Evolutionary conservation across 1,284 basidiomycete genomes (phyloP), one percentile per base, ranked within the genome.

Genomic region (Psilocybe mexicana): DNA sequence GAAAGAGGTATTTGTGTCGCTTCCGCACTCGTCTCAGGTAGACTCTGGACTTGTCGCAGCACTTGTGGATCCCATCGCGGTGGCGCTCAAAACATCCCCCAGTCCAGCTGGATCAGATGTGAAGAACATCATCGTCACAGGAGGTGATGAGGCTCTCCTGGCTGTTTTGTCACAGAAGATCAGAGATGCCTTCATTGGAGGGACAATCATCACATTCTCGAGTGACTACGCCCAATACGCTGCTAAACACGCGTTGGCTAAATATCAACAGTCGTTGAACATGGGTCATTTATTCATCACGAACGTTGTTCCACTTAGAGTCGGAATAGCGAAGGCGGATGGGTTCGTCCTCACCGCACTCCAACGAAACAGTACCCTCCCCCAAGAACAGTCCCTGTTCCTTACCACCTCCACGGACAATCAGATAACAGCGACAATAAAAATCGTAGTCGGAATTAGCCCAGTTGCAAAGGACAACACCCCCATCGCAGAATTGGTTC

Each of bases 381-480:
- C 48, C 14, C 35, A 38, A 14, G 36, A 40, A 11, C 18, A 54
- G 30, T 23, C 28, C 10, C 3, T 54, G 8, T 23, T 36, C 1
- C 24, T 54, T 18, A 54, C 52, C 30, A 54, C 43, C 33, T 54
- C 52, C 28, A 47, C 38, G 33, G 52, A 54, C 24, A 36, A 38
- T 36, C 52, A 54, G 25, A n/a, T 30, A n/a, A 36, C 43, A 14
- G 52, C 52, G 4, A 46, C 43, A 0, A 47, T 54, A 14, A 44
- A 45, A 12, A 2, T 54, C 30, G 14, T 54, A 5, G 18, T 46
- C 4, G 52, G 52, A 5, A 47, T 30, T 7, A 24, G 10, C 30
- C 43, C 44, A 3, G 18, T 45, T 5, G 43, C 30, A 10, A 40
- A 45, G 43, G 52, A 54, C 30, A 54, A 54, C 30, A 30, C 25